These are phyloP conservation scores for Debaryomyces robertsiae DNA, from an alignment of 1,139 yeast species.

Conservation along the genomic window DNA sequence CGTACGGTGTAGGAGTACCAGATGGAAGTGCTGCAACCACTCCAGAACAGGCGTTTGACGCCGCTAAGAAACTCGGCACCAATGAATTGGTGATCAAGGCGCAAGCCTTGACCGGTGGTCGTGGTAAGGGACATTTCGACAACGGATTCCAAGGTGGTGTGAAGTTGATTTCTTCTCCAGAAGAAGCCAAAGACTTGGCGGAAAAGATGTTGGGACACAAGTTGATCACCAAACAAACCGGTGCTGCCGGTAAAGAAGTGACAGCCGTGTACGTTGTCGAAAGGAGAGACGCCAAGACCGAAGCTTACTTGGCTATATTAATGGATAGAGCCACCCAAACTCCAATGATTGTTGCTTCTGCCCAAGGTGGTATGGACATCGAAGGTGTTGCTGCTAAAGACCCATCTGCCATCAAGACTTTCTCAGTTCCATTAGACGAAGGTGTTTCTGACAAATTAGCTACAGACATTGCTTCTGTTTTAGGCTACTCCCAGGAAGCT, in stretches of 20 bases:
- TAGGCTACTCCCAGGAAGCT: constrained; percentile 82
- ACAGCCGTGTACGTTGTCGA: constrained; percentile 96
- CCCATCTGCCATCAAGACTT: constrained; percentile 92
- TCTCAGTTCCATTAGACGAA: constrained; percentile 70
- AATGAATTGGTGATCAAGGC: constrained; percentile 94
- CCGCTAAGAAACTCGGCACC: constrained; percentile 66
- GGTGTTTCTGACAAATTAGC: constrained; percentile 87
- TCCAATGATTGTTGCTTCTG: constrained; percentile 92
- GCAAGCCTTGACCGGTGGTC: constrained; percentile 98
- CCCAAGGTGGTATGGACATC: constrained; percentile 99
- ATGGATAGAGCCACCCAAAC: constrained; percentile 91
- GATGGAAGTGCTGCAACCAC: constrained; percentile 89
- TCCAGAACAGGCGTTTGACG: constrained; percentile 81
- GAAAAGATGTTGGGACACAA: constrained; percentile 89
- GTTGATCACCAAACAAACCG: constrained; percentile 96
- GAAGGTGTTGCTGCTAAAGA: constrained; percentile 95
- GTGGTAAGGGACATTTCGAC: constrained; percentile 98
- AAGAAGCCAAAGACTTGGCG: constrained; percentile 86
- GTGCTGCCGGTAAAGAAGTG: constrained; percentile 95
- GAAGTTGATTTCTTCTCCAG: constrained; percentile 80
- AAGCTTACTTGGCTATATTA: constrained; percentile 92
- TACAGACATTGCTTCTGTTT: constrained; percentile 68
- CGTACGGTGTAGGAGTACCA: constrained; percentile 90
- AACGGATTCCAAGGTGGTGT: constrained; percentile 97
- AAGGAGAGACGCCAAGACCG: constrained; percentile 90